These are phyloP conservation scores for Blastobotrys robertii DNA, from an alignment of 805 yeast genomes.

Conservation along the genomic window DNA sequence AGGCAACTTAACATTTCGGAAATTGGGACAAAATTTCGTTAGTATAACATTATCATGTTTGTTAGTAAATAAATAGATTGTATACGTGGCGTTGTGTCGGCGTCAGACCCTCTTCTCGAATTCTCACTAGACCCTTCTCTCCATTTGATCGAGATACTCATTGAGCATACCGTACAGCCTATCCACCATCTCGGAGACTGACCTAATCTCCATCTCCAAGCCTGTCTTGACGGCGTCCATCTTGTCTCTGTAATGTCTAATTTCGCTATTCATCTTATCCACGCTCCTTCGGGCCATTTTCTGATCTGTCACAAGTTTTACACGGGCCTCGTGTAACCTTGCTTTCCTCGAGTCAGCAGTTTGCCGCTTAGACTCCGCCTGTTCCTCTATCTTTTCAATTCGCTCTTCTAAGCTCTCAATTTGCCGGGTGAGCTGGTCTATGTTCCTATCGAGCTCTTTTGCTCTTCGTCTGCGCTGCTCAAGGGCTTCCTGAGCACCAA, in stretches of 20 bases:
- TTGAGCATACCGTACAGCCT: neutral
- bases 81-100: too few species aligned
- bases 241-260: slow-evolving; percentile 35
- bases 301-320: slow-evolving; percentile 39
- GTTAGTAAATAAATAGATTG: neutral
- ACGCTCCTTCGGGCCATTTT: slow-evolving; percentile 31
- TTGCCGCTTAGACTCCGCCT: slow-evolving; percentile 37
- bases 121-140: neutral
- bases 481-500: slow-evolving; percentile 33
- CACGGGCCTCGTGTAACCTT: slow-evolving; percentile 37
- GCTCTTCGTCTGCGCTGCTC: slow-evolving; percentile 31
- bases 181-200: slow-evolving; percentile 23
- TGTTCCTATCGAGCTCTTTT: slow-evolving; percentile 35
- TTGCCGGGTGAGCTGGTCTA: slow-evolving; percentile 42
- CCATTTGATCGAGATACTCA: neutral
- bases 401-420: slow-evolving; percentile 40
- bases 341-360: slow-evolving; percentile 35
- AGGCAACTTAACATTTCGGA: too few species aligned
- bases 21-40: too few species aligned
- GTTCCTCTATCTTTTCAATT: slow-evolving; percentile 34
- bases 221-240: slow-evolving; percentile 32
- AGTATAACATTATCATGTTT: too few species aligned
- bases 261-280: slow-evolving; percentile 41
- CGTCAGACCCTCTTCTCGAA: too few species aligned
- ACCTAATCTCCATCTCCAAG: slow-evolving; percentile 44